Evolutionary conservation across 2,329 filamentous ascomycete species (phyloP), one percentile per base, ranked within the genome.

Genomic region (Colletotrichum brevisporum): DNA sequence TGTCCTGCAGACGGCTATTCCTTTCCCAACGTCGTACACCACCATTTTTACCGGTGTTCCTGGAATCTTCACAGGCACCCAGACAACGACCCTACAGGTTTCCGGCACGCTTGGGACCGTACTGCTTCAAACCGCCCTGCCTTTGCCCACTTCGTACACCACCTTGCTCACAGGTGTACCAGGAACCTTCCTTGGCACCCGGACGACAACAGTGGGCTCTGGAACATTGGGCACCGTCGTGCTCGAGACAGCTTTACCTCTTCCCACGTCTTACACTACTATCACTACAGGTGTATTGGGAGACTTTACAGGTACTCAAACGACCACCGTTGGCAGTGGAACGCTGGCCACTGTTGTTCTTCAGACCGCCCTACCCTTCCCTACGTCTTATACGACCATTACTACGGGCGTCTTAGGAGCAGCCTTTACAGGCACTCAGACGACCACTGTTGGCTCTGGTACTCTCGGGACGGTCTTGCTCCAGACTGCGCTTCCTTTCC

Each of bases 301-400:
- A 3, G 24, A 18, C 12, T 43, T 62, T 1, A 27, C 10, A 3
- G 48, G 21, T 2, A 43, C 58, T 1, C 36, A 24, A 3, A 36
- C 58, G 2, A 31, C 18, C 10, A 62, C 58, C 0, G 2, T 62
- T 1, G 48, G n/a, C 5, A 45, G n/a, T 1, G 59, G 58, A 8
- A 53, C 31, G 5, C 2, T 61, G 5, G 57, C 47, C 10, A 67
- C 63, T 3, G 63, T 67, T 6, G n/a, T 50, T 0, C 41, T 61
- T 1, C 41, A 62, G 13, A 67, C 63, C 8, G 57, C 57, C 1
- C 31, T 67, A 8, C 63, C 63, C 3, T 27, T 61, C 16, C 58
- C 63, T 6, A 43, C 59, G 18, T 67, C 64, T 6, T 67, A 56
- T 18, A 63, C 59, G 8, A 67, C 64, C 0, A 18, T 67, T 39